Percentiles rank a stretch among this genome's conserved stretches.
Conservation (phyloP, 2,329 filamentous ascomycete genomes). For the Tolypocladium inflatum region DNA sequence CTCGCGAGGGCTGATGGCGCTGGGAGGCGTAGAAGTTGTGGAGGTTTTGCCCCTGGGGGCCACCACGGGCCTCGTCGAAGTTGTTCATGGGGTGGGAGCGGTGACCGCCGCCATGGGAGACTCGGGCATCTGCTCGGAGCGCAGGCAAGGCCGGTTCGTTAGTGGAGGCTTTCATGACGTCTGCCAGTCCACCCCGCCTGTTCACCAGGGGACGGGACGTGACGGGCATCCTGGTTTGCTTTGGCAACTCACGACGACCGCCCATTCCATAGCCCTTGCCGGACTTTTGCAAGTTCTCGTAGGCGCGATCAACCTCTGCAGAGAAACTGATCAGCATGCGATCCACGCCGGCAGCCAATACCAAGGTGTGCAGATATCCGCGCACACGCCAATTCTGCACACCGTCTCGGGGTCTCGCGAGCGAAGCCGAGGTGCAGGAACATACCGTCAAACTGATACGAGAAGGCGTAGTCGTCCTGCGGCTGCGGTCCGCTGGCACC, state of each 20-base stretch:
- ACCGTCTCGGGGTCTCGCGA: neutral
- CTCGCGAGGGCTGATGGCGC: constrained; percentile 76
- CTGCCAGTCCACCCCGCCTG: constrained; percentile 6
- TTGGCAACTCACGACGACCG: constrained; percentile 59
- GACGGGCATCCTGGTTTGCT: neutral
- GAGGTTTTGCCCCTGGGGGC: constrained; percentile 60
- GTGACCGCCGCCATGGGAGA: constrained; percentile 50
- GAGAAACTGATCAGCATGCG: neutral
- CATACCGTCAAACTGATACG: constrained; percentile 84
- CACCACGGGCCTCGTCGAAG: constrained; percentile 60
- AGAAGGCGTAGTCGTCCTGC: constrained; percentile 73
- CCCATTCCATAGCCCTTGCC: constrained; percentile 76
- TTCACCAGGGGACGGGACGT: neutral
- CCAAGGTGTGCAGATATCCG: neutral
- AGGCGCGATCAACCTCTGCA: constrained; percentile 87
- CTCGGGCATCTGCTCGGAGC: constrained; percentile 54
- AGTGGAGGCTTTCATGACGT: constrained; percentile 1
- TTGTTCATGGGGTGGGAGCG: constrained; percentile 81
- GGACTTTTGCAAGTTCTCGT: constrained; percentile 93
- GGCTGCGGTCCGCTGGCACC: constrained; percentile 67
- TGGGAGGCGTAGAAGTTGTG: constrained; percentile 93
- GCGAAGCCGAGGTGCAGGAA: constrained; percentile 14
- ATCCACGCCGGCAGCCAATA: neutral
- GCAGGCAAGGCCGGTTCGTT: constrained; percentile 11
- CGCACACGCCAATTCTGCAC: neutral